These are phyloP conservation scores for Lophiostoma macrostomum DNA, from an alignment of 495 filamentous ascomycete species.

Conservation along the genomic window DNA sequence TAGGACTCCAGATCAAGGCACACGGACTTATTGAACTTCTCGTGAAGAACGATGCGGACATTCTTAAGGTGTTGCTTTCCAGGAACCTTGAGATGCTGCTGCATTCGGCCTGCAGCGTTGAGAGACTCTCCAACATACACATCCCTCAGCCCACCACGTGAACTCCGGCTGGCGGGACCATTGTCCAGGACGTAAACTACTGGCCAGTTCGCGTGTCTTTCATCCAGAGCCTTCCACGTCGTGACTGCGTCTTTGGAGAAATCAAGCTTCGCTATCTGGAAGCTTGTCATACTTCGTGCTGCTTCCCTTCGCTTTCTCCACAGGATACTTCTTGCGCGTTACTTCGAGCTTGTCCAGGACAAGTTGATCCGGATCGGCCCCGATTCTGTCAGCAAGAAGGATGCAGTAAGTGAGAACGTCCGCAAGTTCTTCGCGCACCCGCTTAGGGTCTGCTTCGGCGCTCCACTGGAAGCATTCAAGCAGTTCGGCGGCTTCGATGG, in stretches of 20 bases:
- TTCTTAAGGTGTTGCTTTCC: constrained; percentile 25
- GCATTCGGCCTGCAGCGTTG: constrained; percentile 19
- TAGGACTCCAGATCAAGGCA: constrained; percentile 28
- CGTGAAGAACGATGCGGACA: constrained; percentile 22
- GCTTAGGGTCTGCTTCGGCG: constrained; percentile 19
- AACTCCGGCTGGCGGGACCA: not conserved
- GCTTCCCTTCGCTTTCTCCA: constrained; percentile 20
- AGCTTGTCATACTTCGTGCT: constrained; percentile 25
- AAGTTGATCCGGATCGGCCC: constrained; percentile 19
- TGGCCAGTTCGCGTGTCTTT: constrained; percentile 24
- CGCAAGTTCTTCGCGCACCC: constrained; percentile 25
- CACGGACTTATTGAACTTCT: constrained; percentile 25
- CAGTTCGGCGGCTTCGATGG: constrained; percentile 23
- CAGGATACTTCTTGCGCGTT: constrained; percentile 27
- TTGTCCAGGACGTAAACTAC: constrained; percentile 21
- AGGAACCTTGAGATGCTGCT: constrained; percentile 18
- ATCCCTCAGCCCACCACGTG: constrained; percentile 8
- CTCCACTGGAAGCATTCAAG: constrained; percentile 28
- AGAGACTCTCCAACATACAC: constrained; percentile 24
- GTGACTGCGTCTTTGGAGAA: constrained; percentile 19
- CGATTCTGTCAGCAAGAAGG: constrained; percentile 21
- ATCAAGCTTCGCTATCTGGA: constrained; percentile 15
- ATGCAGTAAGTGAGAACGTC: constrained; percentile 27
- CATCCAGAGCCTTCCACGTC: constrained; percentile 14
- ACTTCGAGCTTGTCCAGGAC: constrained; percentile 26